Conservation (phyloP, 1,284 basidiomycete species). For the Malassezia pachydermatis region DNA sequence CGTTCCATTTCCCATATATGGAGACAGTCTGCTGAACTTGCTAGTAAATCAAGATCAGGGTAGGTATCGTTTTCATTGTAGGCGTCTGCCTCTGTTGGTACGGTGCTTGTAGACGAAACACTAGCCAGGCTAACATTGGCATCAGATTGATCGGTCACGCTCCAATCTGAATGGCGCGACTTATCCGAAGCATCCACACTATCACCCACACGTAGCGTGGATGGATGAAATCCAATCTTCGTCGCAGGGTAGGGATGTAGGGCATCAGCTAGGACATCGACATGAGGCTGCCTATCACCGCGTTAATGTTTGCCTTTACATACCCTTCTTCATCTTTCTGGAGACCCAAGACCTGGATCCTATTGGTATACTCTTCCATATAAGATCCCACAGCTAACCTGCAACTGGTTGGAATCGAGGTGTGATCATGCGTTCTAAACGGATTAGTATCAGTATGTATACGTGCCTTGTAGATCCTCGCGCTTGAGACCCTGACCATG, state of each 20-base stretch:
- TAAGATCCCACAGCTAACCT: slow-evolving; percentile 43
- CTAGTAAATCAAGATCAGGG: slow-evolving; percentile 42
- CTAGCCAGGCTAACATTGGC: slow-evolving; percentile 1
- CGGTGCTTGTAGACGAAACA: not conserved
- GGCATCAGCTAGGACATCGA: slow-evolving; percentile 37
- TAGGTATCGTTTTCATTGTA: slow-evolving; percentile 20
- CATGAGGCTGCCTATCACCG: slow-evolving; percentile 11
- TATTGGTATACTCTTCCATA: slow-evolving; percentile 43
- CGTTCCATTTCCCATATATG: slow-evolving; percentile 44
- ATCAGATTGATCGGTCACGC: not conserved
- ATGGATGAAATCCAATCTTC: slow-evolving; percentile 43
- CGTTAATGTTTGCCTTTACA: not conserved
- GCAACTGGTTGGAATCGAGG: slow-evolving; percentile 12
- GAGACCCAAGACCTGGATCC: slow-evolving; percentile 43
- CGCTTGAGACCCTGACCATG: slow-evolving; percentile 34
- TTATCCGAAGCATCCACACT: not conserved
- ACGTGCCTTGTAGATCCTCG: slow-evolving; percentile 23
- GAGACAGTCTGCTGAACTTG: slow-evolving; percentile 44
- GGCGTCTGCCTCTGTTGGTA: not conserved
- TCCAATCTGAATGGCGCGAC: not conserved
- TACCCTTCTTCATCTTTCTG: slow-evolving; percentile 22
- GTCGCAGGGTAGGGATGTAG: slow-evolving; percentile 46
- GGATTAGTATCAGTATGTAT: slow-evolving; percentile 5
- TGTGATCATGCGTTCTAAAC: not conserved
- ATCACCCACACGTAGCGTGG: slow-evolving; percentile 17